Conservation (phyloP, 257 asterid genomes). For the Striga asiatica region DNA sequence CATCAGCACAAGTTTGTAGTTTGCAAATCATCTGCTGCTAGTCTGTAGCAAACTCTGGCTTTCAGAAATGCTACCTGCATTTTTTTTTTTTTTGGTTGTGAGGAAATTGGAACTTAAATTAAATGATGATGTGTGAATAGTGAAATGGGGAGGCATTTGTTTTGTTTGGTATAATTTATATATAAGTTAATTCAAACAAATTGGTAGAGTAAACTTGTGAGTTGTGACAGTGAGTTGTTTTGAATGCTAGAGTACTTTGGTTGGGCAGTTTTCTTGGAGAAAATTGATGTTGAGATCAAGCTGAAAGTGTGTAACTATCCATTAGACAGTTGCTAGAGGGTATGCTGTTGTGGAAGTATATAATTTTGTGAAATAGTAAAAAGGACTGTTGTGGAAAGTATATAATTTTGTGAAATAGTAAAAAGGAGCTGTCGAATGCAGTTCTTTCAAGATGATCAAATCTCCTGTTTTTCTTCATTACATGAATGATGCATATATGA, state of each 20-base stretch:
- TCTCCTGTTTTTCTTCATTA: too few relatives aligned
- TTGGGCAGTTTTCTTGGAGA: conserved; percentile 2
- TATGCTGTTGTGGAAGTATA: background rate
- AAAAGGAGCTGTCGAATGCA: too few relatives aligned
- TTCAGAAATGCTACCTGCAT: conserved; percentile 22
- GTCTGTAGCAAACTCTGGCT: conserved; percentile 50
- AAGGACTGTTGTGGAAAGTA: background rate
- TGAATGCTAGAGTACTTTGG: background rate
- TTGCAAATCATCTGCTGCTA: conserved; percentile 29
- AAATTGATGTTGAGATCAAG: background rate
- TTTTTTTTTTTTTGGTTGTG: conserved; percentile 27
- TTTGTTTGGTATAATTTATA: conserved; percentile 7
- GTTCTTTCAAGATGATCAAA: too few relatives aligned
- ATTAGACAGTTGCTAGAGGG: background rate
- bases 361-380: background rate
- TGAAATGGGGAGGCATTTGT: conserved; percentile 10
- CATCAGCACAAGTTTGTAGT: conserved; percentile 47
- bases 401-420: too few relatives aligned
- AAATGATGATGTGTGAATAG: conserved; percentile 19
- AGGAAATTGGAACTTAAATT: conserved; percentile 2
- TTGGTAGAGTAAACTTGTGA: too few relatives aligned
- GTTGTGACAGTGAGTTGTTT: too few relatives aligned
- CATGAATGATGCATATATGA: too few relatives aligned
- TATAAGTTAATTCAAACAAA: background rate
- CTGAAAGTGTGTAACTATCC: background rate